phyloP scores from a whole-genome alignment of 306 rosid species.

The Inga leiocalycina region DNA sequence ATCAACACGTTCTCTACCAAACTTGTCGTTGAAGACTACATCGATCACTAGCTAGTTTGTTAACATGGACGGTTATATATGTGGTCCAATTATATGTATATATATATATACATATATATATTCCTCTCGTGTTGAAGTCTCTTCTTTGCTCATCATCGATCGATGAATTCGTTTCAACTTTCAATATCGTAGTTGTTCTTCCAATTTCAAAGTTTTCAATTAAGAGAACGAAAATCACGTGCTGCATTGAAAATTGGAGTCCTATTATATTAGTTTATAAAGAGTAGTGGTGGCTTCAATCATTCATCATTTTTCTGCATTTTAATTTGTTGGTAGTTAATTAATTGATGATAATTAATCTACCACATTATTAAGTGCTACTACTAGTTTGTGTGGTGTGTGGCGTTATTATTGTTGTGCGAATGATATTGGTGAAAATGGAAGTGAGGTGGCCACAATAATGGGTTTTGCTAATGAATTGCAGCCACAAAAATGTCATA shows the following conservation, averaged over 20 bases:
- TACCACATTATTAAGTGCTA: not conserved
- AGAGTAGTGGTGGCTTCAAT: not conserved
- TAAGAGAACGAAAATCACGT: slow-evolving; percentile 40
- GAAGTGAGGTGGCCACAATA: slow-evolving; percentile 43
- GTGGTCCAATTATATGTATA: not conserved
- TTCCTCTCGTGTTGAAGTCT: not conserved
- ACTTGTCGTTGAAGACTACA: not conserved
- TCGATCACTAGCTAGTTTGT: not conserved
- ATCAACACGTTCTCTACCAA: not conserved
- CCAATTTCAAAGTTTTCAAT: not conserved
- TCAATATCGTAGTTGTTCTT: not conserved
- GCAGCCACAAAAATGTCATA: slow-evolving; percentile 21
- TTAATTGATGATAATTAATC: slow-evolving; percentile 6
- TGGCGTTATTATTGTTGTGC: not conserved
- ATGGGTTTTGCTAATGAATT: slow-evolving; percentile 25
- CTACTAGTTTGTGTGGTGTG: not conserved
- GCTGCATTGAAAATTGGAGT: slow-evolving; percentile 30
- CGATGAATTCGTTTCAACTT: not conserved
- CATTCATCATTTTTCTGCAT: not conserved
- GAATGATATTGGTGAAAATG: not conserved
- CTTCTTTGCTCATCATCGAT: not conserved
- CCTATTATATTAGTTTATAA: not conserved
- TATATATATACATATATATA: too few relatives aligned
- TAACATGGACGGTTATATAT: not conserved
- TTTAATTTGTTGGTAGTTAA: slow-evolving; percentile 26